Evolutionary conservation across 2,329 filamentous ascomycete species (phyloP).

Genomic region (Fusarium sacchari): DNA sequence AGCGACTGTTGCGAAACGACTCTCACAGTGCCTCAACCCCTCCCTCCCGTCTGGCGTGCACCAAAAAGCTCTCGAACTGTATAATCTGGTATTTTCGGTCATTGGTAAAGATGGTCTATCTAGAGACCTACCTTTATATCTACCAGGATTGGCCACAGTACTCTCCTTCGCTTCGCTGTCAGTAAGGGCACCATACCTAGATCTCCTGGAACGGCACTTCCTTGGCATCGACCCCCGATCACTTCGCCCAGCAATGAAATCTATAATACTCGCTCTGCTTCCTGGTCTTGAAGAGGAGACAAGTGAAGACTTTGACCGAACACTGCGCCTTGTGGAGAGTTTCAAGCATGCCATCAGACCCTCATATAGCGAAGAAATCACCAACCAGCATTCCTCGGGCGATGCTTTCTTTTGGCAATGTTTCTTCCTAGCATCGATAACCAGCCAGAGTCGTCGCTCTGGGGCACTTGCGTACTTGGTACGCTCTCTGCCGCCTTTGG

Average conservation of each 20-base stretch:
- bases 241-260: constrained; percentile 88
- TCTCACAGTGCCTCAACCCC: constrained; percentile 95
- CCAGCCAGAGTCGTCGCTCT: constrained; percentile 83
- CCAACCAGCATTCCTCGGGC: constrained; percentile 65
- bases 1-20: constrained; percentile 82
- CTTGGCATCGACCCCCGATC: constrained; percentile 75
- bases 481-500: constrained; percentile 73
- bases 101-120: constrained; percentile 85
- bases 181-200: constrained; percentile 85
- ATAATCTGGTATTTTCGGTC: constrained; percentile 85
- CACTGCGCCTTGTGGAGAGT: constrained; percentile 79
- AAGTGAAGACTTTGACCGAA: constrained; percentile 95
- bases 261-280: constrained; percentile 86
- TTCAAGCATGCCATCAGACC: constrained; percentile 76
- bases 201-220: constrained; percentile 83
- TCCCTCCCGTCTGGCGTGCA: constrained; percentile 94
- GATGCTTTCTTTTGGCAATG: constrained; percentile 99
- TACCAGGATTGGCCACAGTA: constrained; percentile 88
- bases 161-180: constrained; percentile 95
- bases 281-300: constrained; percentile 96
- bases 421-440: constrained; percentile 92
- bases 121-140: constrained; percentile 84
- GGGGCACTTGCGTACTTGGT: constrained; percentile 89
- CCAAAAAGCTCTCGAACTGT: constrained; percentile 96
- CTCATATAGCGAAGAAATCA: constrained; percentile 60